These are phyloP conservation scores for Luzula sylvatica DNA, from an alignment of 176 grass and related monocot genomes.

Conservation along the genomic window DNA sequence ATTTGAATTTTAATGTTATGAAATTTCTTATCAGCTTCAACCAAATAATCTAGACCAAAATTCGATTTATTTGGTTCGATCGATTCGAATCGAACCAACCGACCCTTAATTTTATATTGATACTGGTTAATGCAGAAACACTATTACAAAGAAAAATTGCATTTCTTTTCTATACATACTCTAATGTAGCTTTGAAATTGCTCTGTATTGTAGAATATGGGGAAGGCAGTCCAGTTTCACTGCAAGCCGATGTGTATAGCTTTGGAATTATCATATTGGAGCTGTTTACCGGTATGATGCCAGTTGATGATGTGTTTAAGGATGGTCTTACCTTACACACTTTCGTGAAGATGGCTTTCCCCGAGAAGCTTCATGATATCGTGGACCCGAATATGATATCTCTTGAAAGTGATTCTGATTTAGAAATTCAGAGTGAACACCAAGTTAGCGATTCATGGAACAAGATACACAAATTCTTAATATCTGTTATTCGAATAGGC, in stretches of 20 bases:
- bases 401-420: no score
- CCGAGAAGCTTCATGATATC: neutral
- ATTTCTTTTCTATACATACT: no score
- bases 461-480: conserved; percentile 1
- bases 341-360: conserved; percentile 25
- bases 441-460: neutral
- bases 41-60: no score
- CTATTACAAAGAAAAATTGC: no score
- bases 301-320: conserved; percentile 33
- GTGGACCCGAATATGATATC: neutral
- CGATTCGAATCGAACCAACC: no score
- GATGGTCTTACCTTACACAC: conserved; percentile 35
- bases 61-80: no score
- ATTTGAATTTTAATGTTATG: no score
- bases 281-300: conserved; percentile 34
- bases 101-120: no score
- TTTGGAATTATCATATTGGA: conserved; percentile 43
- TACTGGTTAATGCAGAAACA: no score
- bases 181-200: no score
- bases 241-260: conserved; percentile 35
- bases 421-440: neutral
- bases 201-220: conserved; percentile 23
- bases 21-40: no score
- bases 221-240: conserved; percentile 27
- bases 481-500: conserved; percentile 2